Evolutionary conservation across 805 yeast species (phyloP).

Genomic region (Zygosaccharomyces siamensis): DNA sequence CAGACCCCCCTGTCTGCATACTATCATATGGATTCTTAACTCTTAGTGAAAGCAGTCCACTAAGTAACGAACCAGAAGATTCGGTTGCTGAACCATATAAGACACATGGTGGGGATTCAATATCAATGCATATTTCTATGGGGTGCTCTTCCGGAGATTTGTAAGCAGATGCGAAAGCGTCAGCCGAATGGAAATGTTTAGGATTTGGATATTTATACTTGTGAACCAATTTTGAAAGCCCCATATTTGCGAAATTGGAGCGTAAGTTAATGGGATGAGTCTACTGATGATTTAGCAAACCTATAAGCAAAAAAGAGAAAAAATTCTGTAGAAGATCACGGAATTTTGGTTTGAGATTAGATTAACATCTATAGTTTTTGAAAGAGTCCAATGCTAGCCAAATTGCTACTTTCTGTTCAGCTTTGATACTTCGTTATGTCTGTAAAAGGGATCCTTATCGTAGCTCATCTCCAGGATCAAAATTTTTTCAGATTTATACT

Average conservation of each 20-base stretch:
- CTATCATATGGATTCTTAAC: constrained; percentile 36
- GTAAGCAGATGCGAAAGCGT: constrained; percentile 2
- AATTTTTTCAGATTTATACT: too few relatives aligned
- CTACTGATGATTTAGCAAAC: background rate
- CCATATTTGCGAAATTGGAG: constrained; percentile 8
- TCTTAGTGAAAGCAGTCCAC: constrained; percentile 68
- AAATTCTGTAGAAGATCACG: background rate
- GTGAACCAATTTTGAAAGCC: constrained; percentile 15
- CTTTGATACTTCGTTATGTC: too few relatives aligned
- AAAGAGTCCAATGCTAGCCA: background rate
- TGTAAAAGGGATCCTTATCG: too few relatives aligned
- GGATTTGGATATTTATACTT: background rate
- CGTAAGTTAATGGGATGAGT: background rate
- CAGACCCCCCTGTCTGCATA: constrained; percentile 12
- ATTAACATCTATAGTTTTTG: background rate
- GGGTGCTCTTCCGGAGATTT: constrained; percentile 31
- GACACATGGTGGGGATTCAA: constrained; percentile 90
- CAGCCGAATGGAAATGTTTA: background rate
- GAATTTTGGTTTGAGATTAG: background rate
- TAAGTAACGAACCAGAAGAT: constrained; percentile 78
- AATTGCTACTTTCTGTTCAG: background rate
- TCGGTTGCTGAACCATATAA: constrained; percentile 75
- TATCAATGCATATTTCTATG: constrained; percentile 48
- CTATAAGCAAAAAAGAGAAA: background rate
- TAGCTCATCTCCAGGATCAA: too few relatives aligned